Percentiles rank a stretch among this genome's conserved stretches.
Evolutionary conservation across 225 moss, liverwort and hornwort species (phyloP).

Genomic region (Takakia lepidozioides): DNA sequence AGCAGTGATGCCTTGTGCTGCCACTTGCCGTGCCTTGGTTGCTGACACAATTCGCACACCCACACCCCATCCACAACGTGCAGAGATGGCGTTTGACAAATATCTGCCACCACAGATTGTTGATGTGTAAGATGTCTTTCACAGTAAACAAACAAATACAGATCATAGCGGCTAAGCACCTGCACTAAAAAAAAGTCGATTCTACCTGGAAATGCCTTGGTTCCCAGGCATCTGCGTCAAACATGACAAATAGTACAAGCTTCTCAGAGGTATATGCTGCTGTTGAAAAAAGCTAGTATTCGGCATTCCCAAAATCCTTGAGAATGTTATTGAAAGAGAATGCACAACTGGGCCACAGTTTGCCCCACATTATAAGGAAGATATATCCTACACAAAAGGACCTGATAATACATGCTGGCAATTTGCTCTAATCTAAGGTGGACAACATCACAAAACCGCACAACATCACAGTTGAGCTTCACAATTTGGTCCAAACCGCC

Average conservation of each 20-base stretch:
- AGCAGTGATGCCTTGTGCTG: slow-evolving; percentile 46
- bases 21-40: slow-evolving; percentile 36
- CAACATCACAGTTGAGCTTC: not conserved
- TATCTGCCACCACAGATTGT: slow-evolving; percentile 30
- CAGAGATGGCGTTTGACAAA: slow-evolving; percentile 34
- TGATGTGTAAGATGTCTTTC: no score
- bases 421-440: not conserved
- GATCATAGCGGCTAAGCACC: not conserved
- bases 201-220: no score
- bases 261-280: no score
- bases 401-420: not conserved
- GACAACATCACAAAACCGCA: not conserved
- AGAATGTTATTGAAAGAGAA: no score
- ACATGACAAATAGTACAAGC: not conserved
- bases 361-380: no score
- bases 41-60: slow-evolving; percentile 36
- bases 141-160: not conserved
- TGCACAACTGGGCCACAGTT: no score
- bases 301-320: no score
- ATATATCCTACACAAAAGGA: no score
- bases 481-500: not conserved
- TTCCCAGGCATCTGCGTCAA: not conserved
- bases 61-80: slow-evolving; percentile 43
- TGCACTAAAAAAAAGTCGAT: not conserved
- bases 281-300: no score